phyloP scores from a whole-genome alignment of 1,284 basidiomycete genomes.

The Schizophyllum commune region DNA sequence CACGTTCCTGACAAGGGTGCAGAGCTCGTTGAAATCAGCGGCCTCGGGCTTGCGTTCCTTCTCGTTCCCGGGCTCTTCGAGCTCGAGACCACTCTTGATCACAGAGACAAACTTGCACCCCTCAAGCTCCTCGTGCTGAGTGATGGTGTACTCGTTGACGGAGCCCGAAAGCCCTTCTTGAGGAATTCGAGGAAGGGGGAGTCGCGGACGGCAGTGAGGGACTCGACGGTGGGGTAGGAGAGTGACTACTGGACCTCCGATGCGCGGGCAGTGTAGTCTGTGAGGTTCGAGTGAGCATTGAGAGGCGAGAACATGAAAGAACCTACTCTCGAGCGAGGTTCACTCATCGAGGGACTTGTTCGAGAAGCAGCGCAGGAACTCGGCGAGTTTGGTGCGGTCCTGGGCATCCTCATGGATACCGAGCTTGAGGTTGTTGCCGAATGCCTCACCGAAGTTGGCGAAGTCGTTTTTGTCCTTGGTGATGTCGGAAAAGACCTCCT shows the following conservation, averaged over 20 bases:
- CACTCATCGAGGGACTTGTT: constrained; percentile 93
- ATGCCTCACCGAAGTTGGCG: constrained; percentile 92
- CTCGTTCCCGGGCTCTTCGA: constrained; percentile 98
- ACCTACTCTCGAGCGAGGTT: constrained; percentile 87
- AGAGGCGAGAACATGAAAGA: neutral
- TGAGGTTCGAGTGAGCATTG: constrained; percentile 5
- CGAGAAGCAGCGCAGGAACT: constrained; percentile 98
- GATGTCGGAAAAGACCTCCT: constrained; percentile 94
- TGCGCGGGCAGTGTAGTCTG: constrained; percentile 99
- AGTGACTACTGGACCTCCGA: constrained; percentile 98
- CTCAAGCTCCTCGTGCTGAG: constrained; percentile 99
- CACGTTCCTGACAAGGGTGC: constrained; percentile 94
- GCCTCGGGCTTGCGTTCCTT: constrained; percentile 91
- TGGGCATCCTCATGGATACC: constrained; percentile 99
- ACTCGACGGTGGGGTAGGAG: constrained; percentile 99
- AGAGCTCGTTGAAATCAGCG: constrained; percentile 82
- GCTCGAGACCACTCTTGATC: constrained; percentile 98
- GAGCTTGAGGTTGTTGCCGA: constrained; percentile 97
- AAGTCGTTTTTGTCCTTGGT: constrained; percentile 99
- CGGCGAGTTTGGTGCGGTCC: constrained; percentile 98
- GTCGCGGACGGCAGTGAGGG: constrained; percentile 84
- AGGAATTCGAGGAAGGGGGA: constrained; percentile 99
- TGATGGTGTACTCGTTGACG: constrained; percentile 96
- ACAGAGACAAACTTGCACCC: constrained; percentile 98
- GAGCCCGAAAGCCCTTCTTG: constrained; percentile 99